Percentiles rank a stretch among this genome's conserved stretches.
Conservation (phyloP, 2,329 filamentous ascomycete species). For the Scedosporium boydii region DNA sequence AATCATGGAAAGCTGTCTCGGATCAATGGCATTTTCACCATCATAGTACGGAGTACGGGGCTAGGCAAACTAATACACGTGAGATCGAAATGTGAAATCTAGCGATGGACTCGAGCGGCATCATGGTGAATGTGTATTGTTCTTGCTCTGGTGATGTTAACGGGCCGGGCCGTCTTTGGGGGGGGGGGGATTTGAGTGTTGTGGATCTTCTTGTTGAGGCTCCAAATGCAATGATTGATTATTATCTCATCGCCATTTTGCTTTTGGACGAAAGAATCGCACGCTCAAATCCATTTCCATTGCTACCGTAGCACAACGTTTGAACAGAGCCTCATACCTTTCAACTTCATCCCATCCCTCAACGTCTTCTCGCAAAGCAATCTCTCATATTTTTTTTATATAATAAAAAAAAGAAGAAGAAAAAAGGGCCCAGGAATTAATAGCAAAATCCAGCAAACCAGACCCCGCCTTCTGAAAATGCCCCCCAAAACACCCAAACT, state of each 20-base stretch:
- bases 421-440: background rate
- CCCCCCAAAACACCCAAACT: constrained; percentile 28
- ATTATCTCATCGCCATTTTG: too few species aligned
- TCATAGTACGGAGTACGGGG: background rate
- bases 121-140: too few species aligned
- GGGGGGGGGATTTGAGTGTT: too few species aligned
- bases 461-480: constrained; percentile 18
- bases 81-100: background rate
- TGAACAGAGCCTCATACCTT: too few species aligned
- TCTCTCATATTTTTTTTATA: background rate
- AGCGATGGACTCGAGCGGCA: too few species aligned
- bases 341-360: too few species aligned
- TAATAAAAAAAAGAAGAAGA: background rate
- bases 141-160: background rate
- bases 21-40: background rate
- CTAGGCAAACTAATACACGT: background rate
- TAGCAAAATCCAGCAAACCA: background rate
- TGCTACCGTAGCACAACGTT: too few species aligned
- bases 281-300: too few species aligned
- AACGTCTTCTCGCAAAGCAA: too few species aligned
- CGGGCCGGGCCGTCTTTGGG: background rate
- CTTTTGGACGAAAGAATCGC: too few species aligned
- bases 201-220: too few species aligned
- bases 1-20: background rate
- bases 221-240: too few species aligned